These are phyloP conservation scores for Syzygium oleosum DNA, from an alignment of 345 rosid species.

Conservation along the genomic window DNA sequence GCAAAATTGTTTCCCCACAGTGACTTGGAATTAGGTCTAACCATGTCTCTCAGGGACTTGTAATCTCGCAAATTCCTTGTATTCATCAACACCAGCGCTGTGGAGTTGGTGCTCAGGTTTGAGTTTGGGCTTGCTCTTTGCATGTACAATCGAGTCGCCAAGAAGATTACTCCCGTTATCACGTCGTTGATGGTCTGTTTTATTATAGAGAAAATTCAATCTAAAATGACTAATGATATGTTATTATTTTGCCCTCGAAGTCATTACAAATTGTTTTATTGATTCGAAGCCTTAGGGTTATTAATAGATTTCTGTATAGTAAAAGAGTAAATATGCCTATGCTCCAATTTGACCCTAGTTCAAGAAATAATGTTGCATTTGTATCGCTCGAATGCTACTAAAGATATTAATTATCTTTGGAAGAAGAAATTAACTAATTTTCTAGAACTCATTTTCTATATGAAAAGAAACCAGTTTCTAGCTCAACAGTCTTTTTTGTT, in stretches of 20 bases:
- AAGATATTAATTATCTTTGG: neutral
- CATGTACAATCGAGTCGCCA: constrained; percentile 40
- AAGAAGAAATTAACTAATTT: neutral
- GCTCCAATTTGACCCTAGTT: neutral
- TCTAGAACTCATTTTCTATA: neutral
- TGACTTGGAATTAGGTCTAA: constrained; percentile 15
- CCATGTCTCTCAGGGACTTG: constrained; percentile 41
- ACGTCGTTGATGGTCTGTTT: constrained; percentile 48
- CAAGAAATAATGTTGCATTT: neutral
- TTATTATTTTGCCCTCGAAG: neutral
- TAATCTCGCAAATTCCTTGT: constrained; percentile 31
- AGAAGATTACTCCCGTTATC: constrained; percentile 35
- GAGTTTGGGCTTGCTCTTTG: constrained; percentile 4
- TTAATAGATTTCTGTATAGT: neutral
- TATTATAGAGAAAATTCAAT: neutral
- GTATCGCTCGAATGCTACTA: neutral
- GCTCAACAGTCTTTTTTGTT: too few species aligned
- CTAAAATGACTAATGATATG: neutral
- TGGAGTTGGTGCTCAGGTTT: constrained; percentile 6
- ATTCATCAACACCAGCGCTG: constrained; percentile 42
- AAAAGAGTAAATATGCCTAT: neutral
- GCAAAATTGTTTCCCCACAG: constrained; percentile 41
- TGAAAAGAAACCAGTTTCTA: too few species aligned
- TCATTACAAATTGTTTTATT: neutral
- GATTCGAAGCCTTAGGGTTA: neutral